Conservation (phyloP, 805 yeast genomes). For the Citeromyces matritensis region DNA sequence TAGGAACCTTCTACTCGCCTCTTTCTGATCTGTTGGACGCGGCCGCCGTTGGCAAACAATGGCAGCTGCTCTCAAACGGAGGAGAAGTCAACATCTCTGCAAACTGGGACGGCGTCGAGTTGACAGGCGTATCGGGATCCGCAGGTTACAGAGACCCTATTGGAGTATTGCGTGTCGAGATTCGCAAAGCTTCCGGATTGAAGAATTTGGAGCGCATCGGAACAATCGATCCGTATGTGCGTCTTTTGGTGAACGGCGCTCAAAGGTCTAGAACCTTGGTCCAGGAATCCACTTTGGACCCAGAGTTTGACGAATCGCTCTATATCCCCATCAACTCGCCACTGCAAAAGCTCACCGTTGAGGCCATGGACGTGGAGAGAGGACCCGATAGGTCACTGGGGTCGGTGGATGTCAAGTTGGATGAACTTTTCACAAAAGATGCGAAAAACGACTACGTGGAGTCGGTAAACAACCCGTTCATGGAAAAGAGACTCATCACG, state of each 20-base stretch:
- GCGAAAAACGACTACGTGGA: constrained; percentile 51
- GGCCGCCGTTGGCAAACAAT: constrained; percentile 58
- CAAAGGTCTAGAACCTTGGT: constrained; percentile 68
- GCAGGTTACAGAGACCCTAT: constrained; percentile 88
- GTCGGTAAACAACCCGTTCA: constrained; percentile 35
- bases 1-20: constrained; percentile 45
- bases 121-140: constrained; percentile 51
- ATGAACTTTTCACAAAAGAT: constrained; percentile 51
- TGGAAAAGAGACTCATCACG: constrained; percentile 48
- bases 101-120: constrained; percentile 75
- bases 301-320: constrained; percentile 73
- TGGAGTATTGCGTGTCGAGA: constrained; percentile 70
- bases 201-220: constrained; percentile 83
- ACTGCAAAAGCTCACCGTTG: constrained; percentile 69
- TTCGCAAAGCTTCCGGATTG: constrained; percentile 59
- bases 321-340: constrained; percentile 76
- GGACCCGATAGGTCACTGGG: constrained; percentile 86
- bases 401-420: constrained; percentile 52
- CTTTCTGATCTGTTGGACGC: constrained; percentile 61
- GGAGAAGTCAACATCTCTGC: constrained; percentile 65
- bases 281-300: constrained; percentile 50
- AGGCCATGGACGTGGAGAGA: constrained; percentile 84
- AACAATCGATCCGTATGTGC: constrained; percentile 81
- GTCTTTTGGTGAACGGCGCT: constrained; percentile 64
- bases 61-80: constrained; percentile 53